These are phyloP conservation scores for Trichoderma koningiopsis DNA, from an alignment of 2,329 filamentous ascomycete genomes.

Conservation along the genomic window DNA sequence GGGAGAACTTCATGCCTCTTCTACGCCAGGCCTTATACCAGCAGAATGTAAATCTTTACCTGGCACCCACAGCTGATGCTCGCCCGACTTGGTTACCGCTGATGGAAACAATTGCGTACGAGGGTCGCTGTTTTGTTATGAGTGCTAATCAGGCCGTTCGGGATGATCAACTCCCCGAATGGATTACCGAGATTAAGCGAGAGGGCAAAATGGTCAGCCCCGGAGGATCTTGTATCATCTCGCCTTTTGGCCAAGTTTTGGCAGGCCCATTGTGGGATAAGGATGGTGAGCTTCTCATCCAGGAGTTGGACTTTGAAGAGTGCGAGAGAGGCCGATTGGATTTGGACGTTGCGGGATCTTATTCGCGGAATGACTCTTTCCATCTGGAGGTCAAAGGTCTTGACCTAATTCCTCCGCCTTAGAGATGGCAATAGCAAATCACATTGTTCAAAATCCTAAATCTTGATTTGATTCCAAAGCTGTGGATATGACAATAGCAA, in stretches of 20 bases:
- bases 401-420: slow-evolving; percentile 14
- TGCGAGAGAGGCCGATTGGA: slow-evolving; percentile 11
- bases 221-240: slow-evolving; percentile 11
- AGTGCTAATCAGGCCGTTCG: slow-evolving; percentile 12
- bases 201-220: slow-evolving; percentile 5
- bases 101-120: slow-evolving; percentile 16
- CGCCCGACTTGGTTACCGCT: background rate
- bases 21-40: background rate
- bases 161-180: slow-evolving; percentile 1
- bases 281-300: slow-evolving; percentile 7
- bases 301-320: slow-evolving; percentile 9
- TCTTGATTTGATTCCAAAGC: slow-evolving; percentile 5
- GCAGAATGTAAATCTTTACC: slow-evolving; percentile 7
- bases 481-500: background rate
- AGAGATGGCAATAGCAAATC: background rate
- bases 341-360: slow-evolving; percentile 19
- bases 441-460: background rate
- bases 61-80: slow-evolving; percentile 8
- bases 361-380: slow-evolving; percentile 19
- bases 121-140: slow-evolving; percentile 4
- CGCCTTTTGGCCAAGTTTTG: slow-evolving; percentile 11
- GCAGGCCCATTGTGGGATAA: background rate
- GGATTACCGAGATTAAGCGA: slow-evolving; percentile 6
- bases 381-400: slow-evolving; percentile 4
- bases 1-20: slow-evolving; percentile 15